Base-by-base conservation (phyloP, 73 alveolate species). In the Uronychia setigera region DNA sequence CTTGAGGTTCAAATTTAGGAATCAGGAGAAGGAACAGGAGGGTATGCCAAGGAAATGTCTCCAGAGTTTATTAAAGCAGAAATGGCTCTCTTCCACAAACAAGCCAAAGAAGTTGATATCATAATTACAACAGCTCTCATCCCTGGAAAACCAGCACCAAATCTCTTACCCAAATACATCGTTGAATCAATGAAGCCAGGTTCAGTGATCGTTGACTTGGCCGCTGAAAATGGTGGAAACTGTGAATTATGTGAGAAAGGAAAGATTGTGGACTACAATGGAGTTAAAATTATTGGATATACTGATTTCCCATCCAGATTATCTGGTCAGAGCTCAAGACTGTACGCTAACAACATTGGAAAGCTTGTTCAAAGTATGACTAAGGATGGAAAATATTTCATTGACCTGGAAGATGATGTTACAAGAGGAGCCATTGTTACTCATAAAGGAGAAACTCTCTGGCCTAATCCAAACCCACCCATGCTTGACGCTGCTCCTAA, bases 171-270 rank as follows among this genome's bases (percentile, higher is more conserved):
- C 58, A 85, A 93, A 75, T 90, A 91, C 30, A 74, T 82, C 80
- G 96, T 93, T 32, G 87, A 91, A 32, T 85, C 79, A 74, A 91
- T 93, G 96, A 93, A 85, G 78, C 92, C 94, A 30, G 98, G 98
- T 32, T 79, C 93, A 33, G 92, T 93, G 34, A 83, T 93, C 58
- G 98, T 93, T 58, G 98, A 94, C 76, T 76, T 94, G 60, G 98
- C 98, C 0, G 95, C 98, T 13, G 96, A 90, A 80, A 92, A 91
- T 0, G 98, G 98, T 74, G 98, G 98, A 79, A 94, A 94, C 84
- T 92, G 97, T 80, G 96, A 84, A 77, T 67, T 88, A 35, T 79
- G 93, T 14, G 93, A 79, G 83, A 85, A 85, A 32, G 95, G 91
- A 33, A 93, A 92, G 79, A 76, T 77, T 75, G 35, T 59, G 59